A percentile compares a stretch with the other conserved stretches of the same genome.
Evolutionary conservation across 768 basidiomycete species (phyloP).

Genomic region (Podaxis sp.): DNA sequence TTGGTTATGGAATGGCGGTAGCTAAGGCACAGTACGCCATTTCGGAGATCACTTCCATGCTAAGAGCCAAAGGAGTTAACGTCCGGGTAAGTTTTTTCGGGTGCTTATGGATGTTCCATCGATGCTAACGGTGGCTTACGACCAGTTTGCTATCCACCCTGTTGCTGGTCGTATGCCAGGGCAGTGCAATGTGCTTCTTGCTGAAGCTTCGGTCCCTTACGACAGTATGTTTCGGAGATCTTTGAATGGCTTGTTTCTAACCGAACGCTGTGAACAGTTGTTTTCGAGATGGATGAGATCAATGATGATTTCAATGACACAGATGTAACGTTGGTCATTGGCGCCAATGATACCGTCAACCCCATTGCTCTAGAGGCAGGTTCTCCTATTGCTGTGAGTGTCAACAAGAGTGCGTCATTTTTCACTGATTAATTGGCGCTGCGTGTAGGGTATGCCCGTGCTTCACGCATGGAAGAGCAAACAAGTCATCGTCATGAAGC

Average conservation of each 20-base stretch:
- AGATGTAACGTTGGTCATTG: slow-evolving; percentile 88
- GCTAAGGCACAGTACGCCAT: slow-evolving; percentile 86
- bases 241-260: background rate
- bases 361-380: slow-evolving; percentile 87
- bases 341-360: slow-evolving; percentile 92
- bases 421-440: background rate
- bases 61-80: slow-evolving; percentile 72
- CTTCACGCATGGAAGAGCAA: slow-evolving; percentile 93
- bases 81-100: slow-evolving; percentile 49
- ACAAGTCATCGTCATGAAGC: slow-evolving; percentile 90
- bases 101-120: background rate
- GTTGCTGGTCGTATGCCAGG: slow-evolving; percentile 94
- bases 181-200: slow-evolving; percentile 89
- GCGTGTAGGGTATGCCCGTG: slow-evolving; percentile 77
- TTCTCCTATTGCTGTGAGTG: slow-evolving; percentile 71
- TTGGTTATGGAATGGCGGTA: slow-evolving; percentile 91
- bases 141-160: slow-evolving; percentile 79
- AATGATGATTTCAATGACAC: slow-evolving; percentile 90
- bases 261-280: slow-evolving; percentile 48
- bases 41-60: slow-evolving; percentile 72
- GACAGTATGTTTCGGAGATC: slow-evolving; percentile 55
- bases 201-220: slow-evolving; percentile 88
- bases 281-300: slow-evolving; percentile 93
- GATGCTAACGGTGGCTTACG: background rate
- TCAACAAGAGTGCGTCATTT: background rate